Conservation (phyloP, 2,329 filamentous ascomycete genomes). For the Ambrosiella xylebori region DNA sequence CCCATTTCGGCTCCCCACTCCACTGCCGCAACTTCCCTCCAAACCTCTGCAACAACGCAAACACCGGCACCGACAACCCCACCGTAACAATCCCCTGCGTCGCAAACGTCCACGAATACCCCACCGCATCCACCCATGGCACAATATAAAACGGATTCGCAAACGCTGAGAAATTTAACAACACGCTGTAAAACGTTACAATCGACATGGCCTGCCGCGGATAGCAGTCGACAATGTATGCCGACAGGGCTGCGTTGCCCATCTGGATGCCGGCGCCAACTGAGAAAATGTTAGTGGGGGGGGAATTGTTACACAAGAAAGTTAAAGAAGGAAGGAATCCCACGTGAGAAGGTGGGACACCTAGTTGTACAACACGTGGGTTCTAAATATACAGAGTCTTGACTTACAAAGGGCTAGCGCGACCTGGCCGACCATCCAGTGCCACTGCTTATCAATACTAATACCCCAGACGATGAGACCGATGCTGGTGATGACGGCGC, state of each 20-base stretch:
- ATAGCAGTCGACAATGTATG: slow-evolving; percentile 39
- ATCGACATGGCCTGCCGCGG: slow-evolving; percentile 36
- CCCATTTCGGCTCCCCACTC: slow-evolving; percentile 25
- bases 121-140: slow-evolving; percentile 26
- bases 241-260: slow-evolving; percentile 34
- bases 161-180: slow-evolving; percentile 34
- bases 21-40: slow-evolving; percentile 23
- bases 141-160: slow-evolving; percentile 31
- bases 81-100: slow-evolving; percentile 29
- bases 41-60: slow-evolving; percentile 24
- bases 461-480: slow-evolving; percentile 38
- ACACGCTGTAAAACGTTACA: slow-evolving; percentile 36
- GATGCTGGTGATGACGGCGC: slow-evolving; percentile 27
- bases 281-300: slow-evolving; percentile 15
- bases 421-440: slow-evolving; percentile 40
- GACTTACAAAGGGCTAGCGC: slow-evolving; percentile 35
- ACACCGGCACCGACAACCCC: slow-evolving; percentile 22
- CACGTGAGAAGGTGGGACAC: background rate
- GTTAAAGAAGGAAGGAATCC: background rate
- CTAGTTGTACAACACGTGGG: background rate
- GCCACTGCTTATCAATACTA: slow-evolving; percentile 32
- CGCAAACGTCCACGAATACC: slow-evolving; percentile 34
- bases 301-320: background rate
- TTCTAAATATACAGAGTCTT: background rate
- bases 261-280: slow-evolving; percentile 38